These are phyloP conservation scores for Aspergillus awamori DNA, from an alignment of 2,329 filamentous ascomycete genomes.

Conservation along the genomic window DNA sequence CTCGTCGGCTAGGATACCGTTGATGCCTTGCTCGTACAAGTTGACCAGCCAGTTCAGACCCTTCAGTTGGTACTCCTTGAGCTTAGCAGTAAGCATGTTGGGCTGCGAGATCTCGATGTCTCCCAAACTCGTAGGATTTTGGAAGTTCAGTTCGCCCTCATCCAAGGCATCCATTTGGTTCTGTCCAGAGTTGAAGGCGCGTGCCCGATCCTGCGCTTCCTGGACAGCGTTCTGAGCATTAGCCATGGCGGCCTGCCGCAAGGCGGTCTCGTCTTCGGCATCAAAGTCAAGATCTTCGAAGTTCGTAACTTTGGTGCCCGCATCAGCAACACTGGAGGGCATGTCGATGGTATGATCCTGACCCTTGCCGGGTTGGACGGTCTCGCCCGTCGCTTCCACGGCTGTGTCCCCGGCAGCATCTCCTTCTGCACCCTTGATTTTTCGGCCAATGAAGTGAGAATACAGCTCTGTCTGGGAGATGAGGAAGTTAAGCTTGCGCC, in stretches of 20 bases:
- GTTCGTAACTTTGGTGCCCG: slow-evolving; percentile 77
- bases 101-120: slow-evolving; percentile 94
- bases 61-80: slow-evolving; percentile 99
- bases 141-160: slow-evolving; percentile 98
- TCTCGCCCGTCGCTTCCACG: slow-evolving; percentile 59
- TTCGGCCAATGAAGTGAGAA: slow-evolving; percentile 99
- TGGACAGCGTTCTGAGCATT: slow-evolving; percentile 96
- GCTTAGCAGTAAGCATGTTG: slow-evolving; percentile 85
- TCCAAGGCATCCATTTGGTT: slow-evolving; percentile 73
- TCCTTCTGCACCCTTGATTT: slow-evolving; percentile 96
- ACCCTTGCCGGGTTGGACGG: slow-evolving; percentile 35
- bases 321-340: slow-evolving; percentile 51
- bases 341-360: slow-evolving; percentile 50
- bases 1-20: slow-evolving; percentile 96
- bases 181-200: slow-evolving; percentile 81
- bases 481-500: slow-evolving; percentile 98
- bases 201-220: slow-evolving; percentile 88
- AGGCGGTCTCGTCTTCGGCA: slow-evolving; percentile 81
- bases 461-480: slow-evolving; percentile 99
- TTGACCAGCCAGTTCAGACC: slow-evolving; percentile 99
- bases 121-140: slow-evolving; percentile 93
- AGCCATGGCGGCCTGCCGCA: slow-evolving; percentile 84
- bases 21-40: slow-evolving; percentile 98
- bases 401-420: slow-evolving; percentile 86
- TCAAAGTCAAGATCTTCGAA: slow-evolving; percentile 97